A percentile compares a stretch with the other conserved stretches of the same genome.
Evolutionary conservation across 139 green algal species (phyloP).

Genomic region (Chlorella sp.): DNA sequence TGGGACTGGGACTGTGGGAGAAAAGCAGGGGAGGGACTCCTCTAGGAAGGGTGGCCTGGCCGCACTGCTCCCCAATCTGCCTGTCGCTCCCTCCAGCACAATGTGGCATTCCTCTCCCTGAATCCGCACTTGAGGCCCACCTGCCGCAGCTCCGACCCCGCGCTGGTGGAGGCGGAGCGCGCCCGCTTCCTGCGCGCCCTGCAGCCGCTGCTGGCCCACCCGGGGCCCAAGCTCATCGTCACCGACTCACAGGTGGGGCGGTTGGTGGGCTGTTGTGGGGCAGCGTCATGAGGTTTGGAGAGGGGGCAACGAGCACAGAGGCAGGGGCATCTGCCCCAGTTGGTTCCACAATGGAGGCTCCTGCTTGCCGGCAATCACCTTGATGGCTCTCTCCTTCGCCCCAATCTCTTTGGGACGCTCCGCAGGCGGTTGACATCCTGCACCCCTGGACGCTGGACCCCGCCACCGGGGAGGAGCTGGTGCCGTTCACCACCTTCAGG

Average conservation of each 20-base stretch:
- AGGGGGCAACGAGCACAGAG: too few species aligned
- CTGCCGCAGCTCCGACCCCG: slow-evolving; percentile 39
- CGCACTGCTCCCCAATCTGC: too few species aligned
- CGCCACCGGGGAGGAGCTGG: slow-evolving; percentile 41
- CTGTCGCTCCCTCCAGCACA: not conserved
- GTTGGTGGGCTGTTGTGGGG: not conserved
- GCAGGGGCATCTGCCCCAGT: too few species aligned
- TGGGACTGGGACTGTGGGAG: not conserved
- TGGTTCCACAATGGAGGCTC: too few species aligned
- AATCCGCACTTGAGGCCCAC: too few species aligned
- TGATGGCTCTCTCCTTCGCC: not conserved
- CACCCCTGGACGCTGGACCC: slow-evolving; percentile 70
- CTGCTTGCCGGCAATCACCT: not conserved
- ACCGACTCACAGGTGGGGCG: slow-evolving; percentile 66
- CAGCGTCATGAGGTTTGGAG: too few species aligned
- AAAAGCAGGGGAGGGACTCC: too few species aligned
- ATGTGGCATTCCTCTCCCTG: not conserved
- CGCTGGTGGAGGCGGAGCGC: slow-evolving; percentile 48
- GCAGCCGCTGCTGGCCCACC: slow-evolving; percentile 48
- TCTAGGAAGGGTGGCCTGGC: too few species aligned
- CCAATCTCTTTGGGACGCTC: too few species aligned
- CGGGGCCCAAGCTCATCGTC: slow-evolving; percentile 65
- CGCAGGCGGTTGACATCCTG: slow-evolving; percentile 76
- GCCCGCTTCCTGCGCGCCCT: slow-evolving; percentile 59
- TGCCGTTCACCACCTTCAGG: slow-evolving; percentile 75